Evolutionary conservation across 139 green algal species (phyloP), one percentile per base, ranked within the genome.

Genomic region (Pseudopediastrum boryanum): DNA sequence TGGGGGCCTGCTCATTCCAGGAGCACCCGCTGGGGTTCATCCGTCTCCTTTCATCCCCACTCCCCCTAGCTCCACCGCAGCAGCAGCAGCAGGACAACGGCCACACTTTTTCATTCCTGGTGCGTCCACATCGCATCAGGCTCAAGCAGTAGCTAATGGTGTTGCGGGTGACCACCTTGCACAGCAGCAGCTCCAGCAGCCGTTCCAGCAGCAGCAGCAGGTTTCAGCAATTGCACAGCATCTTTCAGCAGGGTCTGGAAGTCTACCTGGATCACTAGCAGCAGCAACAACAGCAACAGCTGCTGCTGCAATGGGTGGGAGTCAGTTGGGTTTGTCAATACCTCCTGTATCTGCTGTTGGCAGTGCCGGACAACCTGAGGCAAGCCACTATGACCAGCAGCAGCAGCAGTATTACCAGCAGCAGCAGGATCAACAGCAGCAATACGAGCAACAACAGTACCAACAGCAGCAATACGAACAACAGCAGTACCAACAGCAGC

Each of bases 261-360:
- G 5, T 21, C 7, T 25, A 5, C 3, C 69, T 16, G 50, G 21
- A 25, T 19, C 48, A 23, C 16, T 51, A 46, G 69, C 50, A 65
- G 50, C 48, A 48, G 68, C 48, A 51, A 50, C 68, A 76, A 21
- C 69, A 51, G 50, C 33, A 44, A 21, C 68, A 64, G 44, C 48
- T 50, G n/a, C 44, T 36, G 44, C 33, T 38, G 41, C 16, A 67
- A 12, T n/a, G n/a, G n/a, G n/a, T n/a, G n/a, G n/a, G n/a, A n/a
- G n/a, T n/a, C n/a, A n/a, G n/a, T n/a, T n/a, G n/a, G n/a, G n/a
- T n/a, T n/a, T n/a, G n/a, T n/a, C n/a, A n/a, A n/a, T n/a, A n/a
- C n/a, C n/a, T n/a, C n/a, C n/a, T n/a, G n/a, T n/a, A n/a, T n/a
- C n/a, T n/a, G n/a, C n/a, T n/a, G n/a, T n/a, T n/a, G n/a, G n/a